Base-by-base conservation (phyloP, 129 eudicot species). In the Tagetes patula region DNA sequence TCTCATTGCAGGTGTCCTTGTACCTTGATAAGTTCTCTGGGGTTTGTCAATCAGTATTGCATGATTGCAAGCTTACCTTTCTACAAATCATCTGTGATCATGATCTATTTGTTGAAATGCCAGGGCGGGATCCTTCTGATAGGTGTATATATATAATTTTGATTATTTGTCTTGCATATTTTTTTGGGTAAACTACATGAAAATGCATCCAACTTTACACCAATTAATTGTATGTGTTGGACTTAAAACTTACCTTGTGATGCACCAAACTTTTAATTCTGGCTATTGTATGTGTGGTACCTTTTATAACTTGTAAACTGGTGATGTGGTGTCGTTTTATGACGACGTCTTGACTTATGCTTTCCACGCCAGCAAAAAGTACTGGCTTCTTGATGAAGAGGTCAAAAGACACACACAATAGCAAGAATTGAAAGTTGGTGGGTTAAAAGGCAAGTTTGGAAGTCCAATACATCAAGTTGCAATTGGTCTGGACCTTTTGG, bases 71-170 rank as follows among this genome's bases (percentile, higher is more conserved):
- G 91, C 97, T 94, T 73, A 90, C 99, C 31, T 94, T 90, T 85
- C 72, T 94, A 76, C 99, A 94, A 83, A 94, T 94, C 77, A 75
- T 94, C 61, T 94, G 99, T 77, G 99, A 94, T 69, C 99, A 94
- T 69, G 99, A 94, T 86, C 89, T 94, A 56, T 94, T 94, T 77
- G 97, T 94, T 73, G 99, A 94, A 79, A 90, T 94, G 99, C 99
- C 99, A 8, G 99, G 99, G 6, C 82, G 99, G 64, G 99, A 94
- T 83, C 99, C 99, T 70, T 94, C 99, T 68, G 99, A 94, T 86
- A 88, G 99, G 99, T 94, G 56, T 64, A 13, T 47, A 63, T 12
- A 10, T 48, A 38, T 71, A 20, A 20, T 12, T 37, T 34, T 46
- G 75, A 33, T 66, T n/a, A 37, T 38, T 43, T 46, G 32, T 73